Evolutionary conservation across 345 rosid genomes (phyloP).

Genomic region (Melaleuca alternifolia): DNA sequence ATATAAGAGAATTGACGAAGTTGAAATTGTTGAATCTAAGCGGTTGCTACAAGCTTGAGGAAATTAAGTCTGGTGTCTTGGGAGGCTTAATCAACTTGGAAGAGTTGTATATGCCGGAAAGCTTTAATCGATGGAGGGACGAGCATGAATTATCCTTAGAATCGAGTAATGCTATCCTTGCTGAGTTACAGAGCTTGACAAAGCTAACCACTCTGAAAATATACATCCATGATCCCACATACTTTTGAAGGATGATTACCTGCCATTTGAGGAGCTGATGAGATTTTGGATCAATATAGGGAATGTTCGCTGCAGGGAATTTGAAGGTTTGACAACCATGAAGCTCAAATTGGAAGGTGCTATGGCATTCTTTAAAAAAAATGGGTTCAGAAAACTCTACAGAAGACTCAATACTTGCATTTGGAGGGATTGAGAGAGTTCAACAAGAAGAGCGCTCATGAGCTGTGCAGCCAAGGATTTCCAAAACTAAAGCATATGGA

Average conservation of each 20-base stretch:
- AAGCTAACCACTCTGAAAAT: not conserved
- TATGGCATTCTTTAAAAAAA: not conserved
- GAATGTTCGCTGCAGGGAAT: not conserved
- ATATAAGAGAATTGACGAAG: not conserved
- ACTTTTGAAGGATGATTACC: not conserved
- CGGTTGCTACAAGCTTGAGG: accelerated
- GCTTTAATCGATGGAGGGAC: not conserved
- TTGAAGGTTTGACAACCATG: not conserved
- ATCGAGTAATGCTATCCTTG: not conserved
- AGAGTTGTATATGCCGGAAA: not conserved
- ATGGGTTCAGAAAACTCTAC: not conserved
- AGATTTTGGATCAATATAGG: not conserved
- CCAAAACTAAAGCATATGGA: not conserved
- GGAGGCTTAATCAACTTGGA: not conserved
- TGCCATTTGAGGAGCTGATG: not conserved
- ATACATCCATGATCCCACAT: not conserved
- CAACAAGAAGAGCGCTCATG: not conserved
- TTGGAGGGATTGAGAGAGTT: not conserved
- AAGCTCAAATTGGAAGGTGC: not conserved
- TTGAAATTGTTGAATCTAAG: not conserved
- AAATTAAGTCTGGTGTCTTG: not conserved
- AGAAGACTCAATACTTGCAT: not conserved
- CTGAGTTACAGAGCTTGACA: not conserved
- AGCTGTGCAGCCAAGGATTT: not conserved
- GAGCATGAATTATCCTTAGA: not conserved